Base-by-base conservation (phyloP, 2,329 filamentous ascomycete species). In the Monosporascus sp. region DNA sequence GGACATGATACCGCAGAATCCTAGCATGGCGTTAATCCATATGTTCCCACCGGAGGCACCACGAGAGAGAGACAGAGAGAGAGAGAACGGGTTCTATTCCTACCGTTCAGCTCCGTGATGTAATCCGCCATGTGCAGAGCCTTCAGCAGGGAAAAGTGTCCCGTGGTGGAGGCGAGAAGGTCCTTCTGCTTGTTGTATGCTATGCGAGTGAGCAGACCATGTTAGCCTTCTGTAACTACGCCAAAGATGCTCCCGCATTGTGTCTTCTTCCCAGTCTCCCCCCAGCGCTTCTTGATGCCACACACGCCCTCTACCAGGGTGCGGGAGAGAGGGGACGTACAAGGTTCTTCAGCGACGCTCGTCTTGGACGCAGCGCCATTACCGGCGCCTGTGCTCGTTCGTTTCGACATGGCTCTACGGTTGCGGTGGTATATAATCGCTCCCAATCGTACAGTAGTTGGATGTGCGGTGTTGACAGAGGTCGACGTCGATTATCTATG, bases 1-100 rank as follows among this genome's bases (percentile, higher is more conserved):
- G 69, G 93, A 97, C 87, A 97, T 93, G 71, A 96, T 85, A 60
- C 90, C 90, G 73, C 90, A 94, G 72, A 91, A 88, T 60, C 90
- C 88, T 86, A 55, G 37, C 16, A 43, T 17, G 43, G 4, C 11
- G 43, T 46, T 46, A 40, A n/a, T 11, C 14, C 31, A 5, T 34
- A 34, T 14, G 31, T 34, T 5, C 11, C 11, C 31, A 14, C 31
- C 31, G 9, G 31, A 34, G 31, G 31, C 31, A 14, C 31, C 31
- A 34, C 31, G 31, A 5, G 31, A 49, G 36, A 6, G 8, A 41
- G 34, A 5, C n/a, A 6, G 8, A 41, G 34, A 5, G 31, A 5
- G 31, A 49, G 36, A 6, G 8, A 41, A 26, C 3, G 20, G 16
- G 17, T 34, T 20, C 17, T 26, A 26, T 38, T 53, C 69, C 52